Evolutionary conservation across 495 filamentous ascomycete genomes (phyloP), one percentile per base, ranked within the genome.

Genomic region (Lasiosphaeria ovina): DNA sequence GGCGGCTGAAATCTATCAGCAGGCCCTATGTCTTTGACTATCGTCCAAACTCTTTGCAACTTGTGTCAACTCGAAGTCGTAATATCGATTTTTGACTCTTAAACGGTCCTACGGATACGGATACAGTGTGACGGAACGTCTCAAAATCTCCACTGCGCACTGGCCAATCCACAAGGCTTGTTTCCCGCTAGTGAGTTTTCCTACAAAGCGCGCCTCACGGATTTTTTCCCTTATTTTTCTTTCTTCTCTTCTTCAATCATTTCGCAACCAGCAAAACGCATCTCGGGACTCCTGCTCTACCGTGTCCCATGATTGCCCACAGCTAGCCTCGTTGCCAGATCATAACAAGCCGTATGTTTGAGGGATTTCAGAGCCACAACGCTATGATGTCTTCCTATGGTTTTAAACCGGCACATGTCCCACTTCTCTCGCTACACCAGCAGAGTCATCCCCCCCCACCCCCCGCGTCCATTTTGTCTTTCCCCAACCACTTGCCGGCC

Each of bases 371-470:
- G 66, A 73, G 71, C 66, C 50, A 12, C 34, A 54, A 57, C 35
- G 64, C 67, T n/a, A 24, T 73, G 69, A 73, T 51, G 67, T 55
- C 63, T 72, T 72, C 71, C 71, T 42, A 75, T 75, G 70, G 63
- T 63, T 61, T 59, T 47, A 60, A 52, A 45, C 66, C 69, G 71
- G 65, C 44, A 73, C 70, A 73, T 66, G 63, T 62, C 32, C 69
- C 62, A 65, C 62, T 52, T 47, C 32, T 45, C 7, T 10, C 24
- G 24, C 24, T 24, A 24, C 24, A 24, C 24, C 24, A 24, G 2
- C 24, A 24, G 24, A 24, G 24, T 24, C 24, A 24, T 24, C 24
- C 24, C 24, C 24, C 24, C 24, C 1, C 24, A 2, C 24, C 24
- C 24, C 24, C 24, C 24, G 24, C 24, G 24, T 24, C 24, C 24